phyloP scores from a whole-genome alignment of 2,329 filamentous ascomycete genomes.

The Fusarium transvaalense region DNA sequence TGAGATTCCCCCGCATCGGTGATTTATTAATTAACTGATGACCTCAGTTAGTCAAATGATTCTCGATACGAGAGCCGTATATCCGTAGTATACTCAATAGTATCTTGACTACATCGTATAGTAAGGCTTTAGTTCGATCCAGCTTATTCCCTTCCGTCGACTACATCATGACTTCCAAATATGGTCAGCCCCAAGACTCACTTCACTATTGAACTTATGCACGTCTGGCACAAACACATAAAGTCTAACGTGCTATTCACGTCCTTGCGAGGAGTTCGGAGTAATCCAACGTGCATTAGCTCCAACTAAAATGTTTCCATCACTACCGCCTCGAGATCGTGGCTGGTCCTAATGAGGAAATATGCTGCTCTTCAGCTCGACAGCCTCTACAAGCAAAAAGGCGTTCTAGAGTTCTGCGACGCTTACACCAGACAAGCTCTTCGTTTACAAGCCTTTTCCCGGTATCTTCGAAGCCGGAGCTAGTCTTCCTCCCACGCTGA shows the following conservation, averaged over 20 bases:
- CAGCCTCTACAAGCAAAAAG: background rate
- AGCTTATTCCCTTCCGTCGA: slow-evolving; percentile 11
- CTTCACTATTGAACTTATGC: slow-evolving; percentile 16
- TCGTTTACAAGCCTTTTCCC: background rate
- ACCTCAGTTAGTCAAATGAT: background rate
- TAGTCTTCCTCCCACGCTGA: background rate
- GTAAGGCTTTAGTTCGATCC: background rate
- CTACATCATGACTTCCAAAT: slow-evolving; percentile 21
- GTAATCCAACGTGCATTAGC: slow-evolving; percentile 27
- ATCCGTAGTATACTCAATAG: background rate
- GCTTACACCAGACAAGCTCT: slow-evolving; percentile 9
- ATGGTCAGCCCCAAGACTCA: background rate
- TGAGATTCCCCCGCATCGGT: background rate
- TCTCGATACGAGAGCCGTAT: background rate
- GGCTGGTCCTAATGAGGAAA: slow-evolving; percentile 22
- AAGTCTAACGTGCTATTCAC: slow-evolving; percentile 25
- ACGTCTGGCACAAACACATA: slow-evolving; percentile 27
- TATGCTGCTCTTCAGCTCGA: slow-evolving; percentile 3
- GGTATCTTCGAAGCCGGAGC: background rate
- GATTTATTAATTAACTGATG: background rate
- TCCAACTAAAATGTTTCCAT: background rate
- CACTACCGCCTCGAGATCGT: background rate
- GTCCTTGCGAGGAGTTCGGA: background rate
- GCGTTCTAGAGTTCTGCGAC: slow-evolving; percentile 7
- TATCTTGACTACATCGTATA: background rate